A percentile compares a stretch with the other conserved stretches of the same genome.
These are phyloP conservation scores for Tephrocybe rancida DNA, from an alignment of 768 basidiomycete species.

Conservation along the genomic window DNA sequence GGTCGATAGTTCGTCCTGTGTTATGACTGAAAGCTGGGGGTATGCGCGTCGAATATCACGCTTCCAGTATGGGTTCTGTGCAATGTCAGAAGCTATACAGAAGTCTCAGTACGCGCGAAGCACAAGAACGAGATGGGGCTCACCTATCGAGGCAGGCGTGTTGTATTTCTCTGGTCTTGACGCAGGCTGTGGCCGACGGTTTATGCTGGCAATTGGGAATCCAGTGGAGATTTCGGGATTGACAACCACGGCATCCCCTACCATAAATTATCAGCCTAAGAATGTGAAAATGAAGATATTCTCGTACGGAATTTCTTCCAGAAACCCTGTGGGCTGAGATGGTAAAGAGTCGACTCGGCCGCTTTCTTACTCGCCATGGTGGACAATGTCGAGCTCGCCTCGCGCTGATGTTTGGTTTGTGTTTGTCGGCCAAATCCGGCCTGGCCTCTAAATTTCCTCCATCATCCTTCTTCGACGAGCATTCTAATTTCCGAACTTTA, in stretches of 20 bases:
- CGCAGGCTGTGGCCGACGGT: slow-evolving; percentile 88
- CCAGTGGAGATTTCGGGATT: slow-evolving; percentile 93
- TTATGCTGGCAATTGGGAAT: slow-evolving; percentile 70
- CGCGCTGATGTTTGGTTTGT: slow-evolving; percentile 19
- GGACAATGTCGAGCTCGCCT: not conserved
- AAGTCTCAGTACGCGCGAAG: not conserved
- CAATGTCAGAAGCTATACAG: slow-evolving; percentile 69
- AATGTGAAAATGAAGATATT: not conserved
- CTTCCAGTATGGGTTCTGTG: slow-evolving; percentile 94
- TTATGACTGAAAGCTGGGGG: slow-evolving; percentile 89
- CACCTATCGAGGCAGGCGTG: slow-evolving; percentile 89
- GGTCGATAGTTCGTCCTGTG: slow-evolving; percentile 79
- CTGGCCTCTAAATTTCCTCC: not conserved
- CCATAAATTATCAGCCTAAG: slow-evolving; percentile 6
- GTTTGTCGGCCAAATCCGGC: slow-evolving; percentile 18
- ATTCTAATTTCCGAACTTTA: not conserved
- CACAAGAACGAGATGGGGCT: not conserved
- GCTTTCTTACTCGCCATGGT: slow-evolving; percentile 76
- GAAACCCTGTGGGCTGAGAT: slow-evolving; percentile 86
- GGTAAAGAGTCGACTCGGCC: slow-evolving; percentile 89
- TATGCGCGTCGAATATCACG: slow-evolving; percentile 92
- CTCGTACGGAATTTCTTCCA: slow-evolving; percentile 92
- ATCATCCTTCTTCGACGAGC: not conserved
- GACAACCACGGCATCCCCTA: slow-evolving; percentile 83
- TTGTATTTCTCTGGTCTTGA: slow-evolving; percentile 86